Base-by-base conservation (phyloP, 495 filamentous ascomycete genomes). In the Penicillium nucicola region DNA sequence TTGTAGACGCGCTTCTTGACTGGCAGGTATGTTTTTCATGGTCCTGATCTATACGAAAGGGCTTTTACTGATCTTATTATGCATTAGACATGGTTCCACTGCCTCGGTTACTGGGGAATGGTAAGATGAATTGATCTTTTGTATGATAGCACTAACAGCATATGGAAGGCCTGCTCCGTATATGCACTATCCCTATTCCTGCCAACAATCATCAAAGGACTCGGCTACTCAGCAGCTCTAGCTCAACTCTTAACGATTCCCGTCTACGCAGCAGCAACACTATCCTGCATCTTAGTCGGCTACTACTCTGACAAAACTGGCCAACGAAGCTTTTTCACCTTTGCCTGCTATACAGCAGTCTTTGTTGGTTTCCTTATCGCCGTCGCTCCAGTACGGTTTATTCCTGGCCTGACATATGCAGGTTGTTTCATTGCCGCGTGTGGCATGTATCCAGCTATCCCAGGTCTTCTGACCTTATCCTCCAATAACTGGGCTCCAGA, bases 191-290 rank as follows among this genome's bases (percentile, higher is more conserved):
- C 50, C 2, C 37, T 53, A 4, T 53, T 53, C 22, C 45, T 50
- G 5, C 52, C 52, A 4, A 40, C 42, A n/a, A 53, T 53, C 30
- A 53, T 48, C 22, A 46, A 33, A 7, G 50, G 44, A 5, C 38
- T 53, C 8, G 50, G 50, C 9, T 53, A 47, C 37, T 47, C 43
- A 5, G 28, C 42, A 4, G 37, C 50, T 4, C 47, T 37, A 12
- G 50, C 50, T 14, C 50, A 53, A 17, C 50, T 53, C 10, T 37
- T 53, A 5, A 53, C 50, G 13, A 53, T 52, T 8, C 50, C 50
- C 10, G 42, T 52, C 20, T 52, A 52, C 18, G 42, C 42, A 25
- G 42, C 50, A 12, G 50, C 50, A 1, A 46, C 50, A 4, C 25
- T 52, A 9, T 52, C 42, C 19, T 52, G 50, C 41, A 36, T 52